These are phyloP conservation scores for Camellia sinensis DNA, from an alignment of 148 eudicot species.

Conservation along the genomic window DNA sequence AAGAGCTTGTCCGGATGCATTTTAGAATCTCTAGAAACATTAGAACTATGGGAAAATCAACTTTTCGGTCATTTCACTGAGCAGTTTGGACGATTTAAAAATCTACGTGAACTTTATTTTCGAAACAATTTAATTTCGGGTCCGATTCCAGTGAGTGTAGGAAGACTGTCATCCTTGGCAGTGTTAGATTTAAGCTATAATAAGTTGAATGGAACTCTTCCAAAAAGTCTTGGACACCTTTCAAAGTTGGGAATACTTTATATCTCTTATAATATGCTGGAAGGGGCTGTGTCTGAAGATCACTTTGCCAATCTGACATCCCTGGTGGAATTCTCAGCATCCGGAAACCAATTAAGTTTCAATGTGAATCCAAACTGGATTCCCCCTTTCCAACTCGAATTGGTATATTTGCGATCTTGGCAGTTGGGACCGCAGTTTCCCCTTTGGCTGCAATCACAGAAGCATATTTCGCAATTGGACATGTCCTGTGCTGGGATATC, in stretches of 20 bases:
- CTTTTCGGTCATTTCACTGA: neutral
- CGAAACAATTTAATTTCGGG: neutral
- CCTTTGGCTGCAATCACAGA: neutral
- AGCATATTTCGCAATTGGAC: neutral
- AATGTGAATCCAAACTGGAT: conserved; percentile 1
- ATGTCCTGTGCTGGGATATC: neutral
- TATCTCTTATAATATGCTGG: conserved; percentile 1
- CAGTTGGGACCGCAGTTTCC: conserved; percentile 3
- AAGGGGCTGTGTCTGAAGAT: conserved; percentile 13
- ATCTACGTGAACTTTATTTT: neutral
- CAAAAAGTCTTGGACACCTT: conserved; percentile 8
- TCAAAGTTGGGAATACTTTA: neutral
- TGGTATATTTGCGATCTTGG: neutral
- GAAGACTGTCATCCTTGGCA: neutral
- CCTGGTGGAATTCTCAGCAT: neutral
- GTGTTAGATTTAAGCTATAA: neutral
- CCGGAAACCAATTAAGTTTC: neutral
- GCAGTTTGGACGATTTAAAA: neutral
- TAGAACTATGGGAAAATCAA: neutral
- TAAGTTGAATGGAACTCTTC: conserved; percentile 10
- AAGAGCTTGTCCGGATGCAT: neutral
- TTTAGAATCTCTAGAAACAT: neutral
- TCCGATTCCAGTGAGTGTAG: neutral
- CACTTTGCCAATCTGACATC: conserved; percentile 10
- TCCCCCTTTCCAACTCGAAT: conserved; percentile 3